phyloP scores from a whole-genome alignment of 148 eudicot species.

The Vaccinium macrocarpon region DNA sequence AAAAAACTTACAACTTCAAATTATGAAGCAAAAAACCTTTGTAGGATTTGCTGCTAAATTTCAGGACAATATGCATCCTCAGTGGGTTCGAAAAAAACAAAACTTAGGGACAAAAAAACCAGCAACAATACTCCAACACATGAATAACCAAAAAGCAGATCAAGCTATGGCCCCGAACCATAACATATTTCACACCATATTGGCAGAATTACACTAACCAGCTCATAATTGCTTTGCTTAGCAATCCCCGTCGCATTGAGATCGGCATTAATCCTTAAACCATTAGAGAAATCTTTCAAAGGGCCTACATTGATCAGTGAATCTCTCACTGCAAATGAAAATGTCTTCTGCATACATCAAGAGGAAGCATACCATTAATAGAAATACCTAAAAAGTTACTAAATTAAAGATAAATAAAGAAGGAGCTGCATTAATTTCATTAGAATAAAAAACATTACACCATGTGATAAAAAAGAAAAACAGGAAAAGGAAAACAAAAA shows the following conservation, averaged over 20 bases:
- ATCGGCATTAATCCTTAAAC: slow-evolving; percentile 84
- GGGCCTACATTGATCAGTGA: slow-evolving; percentile 90
- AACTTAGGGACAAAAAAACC: neutral
- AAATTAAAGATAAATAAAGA: slow-evolving; percentile 1
- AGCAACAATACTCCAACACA: neutral
- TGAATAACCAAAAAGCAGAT: slow-evolving; percentile 8
- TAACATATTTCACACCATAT: neutral
- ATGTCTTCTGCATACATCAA: slow-evolving; percentile 68
- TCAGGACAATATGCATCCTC: neutral
- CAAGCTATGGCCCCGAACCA: neutral
- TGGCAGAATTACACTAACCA: slow-evolving; percentile 49
- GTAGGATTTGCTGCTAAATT: neutral
- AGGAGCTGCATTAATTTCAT: slow-evolving; percentile 2
- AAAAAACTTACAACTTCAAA: neutral
- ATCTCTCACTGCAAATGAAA: slow-evolving; percentile 90
- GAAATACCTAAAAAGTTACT: neutral
- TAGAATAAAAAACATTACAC: neutral
- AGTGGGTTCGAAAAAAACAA: no score
- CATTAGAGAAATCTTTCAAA: slow-evolving; percentile 84
- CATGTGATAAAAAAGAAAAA: neutral
- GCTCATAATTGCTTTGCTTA: slow-evolving; percentile 94
- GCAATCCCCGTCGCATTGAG: slow-evolving; percentile 73
- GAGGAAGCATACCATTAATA: slow-evolving; percentile 19
- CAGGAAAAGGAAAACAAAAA: neutral
- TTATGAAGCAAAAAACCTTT: neutral